Evolutionary conservation across 768 basidiomycete genomes (phyloP), one percentile per base, ranked within the genome.

Genomic region (Russula virescens): DNA sequence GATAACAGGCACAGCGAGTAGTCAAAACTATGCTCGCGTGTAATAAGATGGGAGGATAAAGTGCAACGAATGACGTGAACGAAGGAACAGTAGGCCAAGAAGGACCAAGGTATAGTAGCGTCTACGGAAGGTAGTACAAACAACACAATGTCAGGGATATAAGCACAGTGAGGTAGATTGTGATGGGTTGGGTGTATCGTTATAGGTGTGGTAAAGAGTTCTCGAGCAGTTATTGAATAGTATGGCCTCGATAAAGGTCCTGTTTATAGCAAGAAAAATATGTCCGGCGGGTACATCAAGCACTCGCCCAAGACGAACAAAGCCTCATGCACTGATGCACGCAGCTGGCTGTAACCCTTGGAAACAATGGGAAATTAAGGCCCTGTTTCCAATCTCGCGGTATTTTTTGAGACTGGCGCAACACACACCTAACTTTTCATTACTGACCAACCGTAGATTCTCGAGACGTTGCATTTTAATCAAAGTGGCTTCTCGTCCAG

Each of bases 91-190:
- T 31, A 5, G 14, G 34, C n/a, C 28, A 34, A 11, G 34, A 35
- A 52, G 13, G 31, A 35, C 16, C 19, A 35, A 35, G 10, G 31
- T 31, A 8, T 31, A n/a, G 31, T 10, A 13, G 5, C 13, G 21
- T 19, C 31, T 35, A 31, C 11, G 19, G 11, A n/a, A 11, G 35
- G 34, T 18, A 53, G 21, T 40, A 25, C 35, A 38, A 18, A 21
- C 10, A 53, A n/a, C 75, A 84, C 65, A 87, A 87, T 67, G 73
- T 79, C 38, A 75, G 72, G 11, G 81, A 81, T 65, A 83, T 85
- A 66, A 71, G 83, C 73, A 34, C 13, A 47, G 47, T 48, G 11
- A 14, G 54, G 43, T 28, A 48, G 18, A 40, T 40, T n/a, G 23
- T 40, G 21, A 45, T 43, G 34, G 28, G 38, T 43, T 21, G 46